Percentiles rank a stretch among this genome's conserved stretches.
These are phyloP conservation scores for Neophaeococcomyces aloes DNA, from an alignment of 2,329 filamentous ascomycete genomes.

Conservation along the genomic window DNA sequence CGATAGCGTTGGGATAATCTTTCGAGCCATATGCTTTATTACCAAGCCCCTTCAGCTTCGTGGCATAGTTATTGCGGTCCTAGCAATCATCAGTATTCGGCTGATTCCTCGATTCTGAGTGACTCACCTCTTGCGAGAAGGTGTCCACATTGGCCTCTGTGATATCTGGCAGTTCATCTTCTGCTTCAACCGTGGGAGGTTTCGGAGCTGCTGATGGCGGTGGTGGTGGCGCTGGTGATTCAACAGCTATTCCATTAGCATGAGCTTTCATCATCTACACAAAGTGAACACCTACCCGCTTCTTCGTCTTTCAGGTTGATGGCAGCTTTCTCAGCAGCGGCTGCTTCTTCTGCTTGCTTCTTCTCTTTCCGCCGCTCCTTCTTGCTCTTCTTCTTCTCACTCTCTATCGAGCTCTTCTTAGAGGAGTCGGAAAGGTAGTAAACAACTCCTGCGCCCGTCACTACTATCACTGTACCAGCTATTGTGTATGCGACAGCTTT, in stretches of 20 bases:
- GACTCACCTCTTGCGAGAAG: slow-evolving; percentile 36
- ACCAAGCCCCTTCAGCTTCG: slow-evolving; percentile 85
- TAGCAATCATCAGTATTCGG: slow-evolving; percentile 28
- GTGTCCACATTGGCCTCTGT: slow-evolving; percentile 39
- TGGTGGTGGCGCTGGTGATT: neutral
- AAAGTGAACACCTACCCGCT: slow-evolving; percentile 22
- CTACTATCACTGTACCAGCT: slow-evolving; percentile 83
- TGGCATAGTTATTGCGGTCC: slow-evolving; percentile 75
- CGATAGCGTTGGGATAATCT: slow-evolving; percentile 86
- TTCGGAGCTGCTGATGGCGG: slow-evolving; percentile 10
- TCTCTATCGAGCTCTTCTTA: slow-evolving; percentile 29
- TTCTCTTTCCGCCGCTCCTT: slow-evolving; percentile 82
- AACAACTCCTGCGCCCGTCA: slow-evolving; percentile 80
- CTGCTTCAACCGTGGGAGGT: slow-evolving; percentile 27
- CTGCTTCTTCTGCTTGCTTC: slow-evolving; percentile 40
- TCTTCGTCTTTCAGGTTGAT: slow-evolving; percentile 26
- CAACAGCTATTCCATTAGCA: neutral
- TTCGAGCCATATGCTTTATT: slow-evolving; percentile 95
- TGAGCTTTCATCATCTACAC: neutral
- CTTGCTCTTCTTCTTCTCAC: slow-evolving; percentile 70
- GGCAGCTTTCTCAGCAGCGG: slow-evolving; percentile 25
- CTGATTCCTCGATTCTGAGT: slow-evolving; percentile 10
- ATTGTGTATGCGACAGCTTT: slow-evolving; percentile 94
- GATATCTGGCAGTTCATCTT: slow-evolving; percentile 60
- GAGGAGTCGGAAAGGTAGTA: slow-evolving; percentile 66